These are phyloP conservation scores for Leccinum laetum DNA, from an alignment of 1,284 basidiomycete species.

Conservation along the genomic window DNA sequence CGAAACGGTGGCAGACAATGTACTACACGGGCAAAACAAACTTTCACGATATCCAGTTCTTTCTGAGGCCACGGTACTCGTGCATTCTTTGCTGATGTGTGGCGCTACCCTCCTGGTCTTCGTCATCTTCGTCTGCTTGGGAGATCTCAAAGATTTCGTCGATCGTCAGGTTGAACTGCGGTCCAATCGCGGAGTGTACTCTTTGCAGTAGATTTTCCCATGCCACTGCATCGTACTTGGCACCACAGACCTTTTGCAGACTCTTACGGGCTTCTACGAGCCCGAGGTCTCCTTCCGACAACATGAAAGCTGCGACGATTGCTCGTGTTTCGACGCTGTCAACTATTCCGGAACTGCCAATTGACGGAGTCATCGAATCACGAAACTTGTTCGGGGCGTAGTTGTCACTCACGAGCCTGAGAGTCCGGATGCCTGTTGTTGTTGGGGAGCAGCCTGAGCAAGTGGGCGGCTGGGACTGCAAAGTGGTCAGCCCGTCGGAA, in stretches of 20 bases:
- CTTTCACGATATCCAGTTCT: not conserved
- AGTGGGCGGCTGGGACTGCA: not conserved
- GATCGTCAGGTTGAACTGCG: not conserved
- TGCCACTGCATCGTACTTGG: not conserved
- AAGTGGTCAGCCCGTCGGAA: not conserved
- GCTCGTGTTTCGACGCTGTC: not conserved
- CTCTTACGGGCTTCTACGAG: not conserved
- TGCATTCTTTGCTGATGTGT: not conserved
- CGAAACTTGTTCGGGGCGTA: not conserved
- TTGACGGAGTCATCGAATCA: not conserved
- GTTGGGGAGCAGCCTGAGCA: not conserved
- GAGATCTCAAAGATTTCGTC: not conserved
- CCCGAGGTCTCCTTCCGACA: not conserved
- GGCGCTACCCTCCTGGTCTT: not conserved
- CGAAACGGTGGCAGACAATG: not conserved
- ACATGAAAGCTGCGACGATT: not conserved
- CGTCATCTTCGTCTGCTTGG: not conserved
- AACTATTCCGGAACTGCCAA: not conserved
- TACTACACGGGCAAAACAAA: not conserved
- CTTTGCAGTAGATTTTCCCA: not conserved
- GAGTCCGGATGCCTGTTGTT: not conserved
- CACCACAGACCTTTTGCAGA: not conserved
- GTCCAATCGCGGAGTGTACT: not conserved
- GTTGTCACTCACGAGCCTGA: not conserved
- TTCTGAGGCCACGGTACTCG: not conserved